A percentile compares a stretch with the other conserved stretches of the same genome.
Conservation (phyloP, 2,329 filamentous ascomycete genomes). For the Huntiella omanensis region DNA sequence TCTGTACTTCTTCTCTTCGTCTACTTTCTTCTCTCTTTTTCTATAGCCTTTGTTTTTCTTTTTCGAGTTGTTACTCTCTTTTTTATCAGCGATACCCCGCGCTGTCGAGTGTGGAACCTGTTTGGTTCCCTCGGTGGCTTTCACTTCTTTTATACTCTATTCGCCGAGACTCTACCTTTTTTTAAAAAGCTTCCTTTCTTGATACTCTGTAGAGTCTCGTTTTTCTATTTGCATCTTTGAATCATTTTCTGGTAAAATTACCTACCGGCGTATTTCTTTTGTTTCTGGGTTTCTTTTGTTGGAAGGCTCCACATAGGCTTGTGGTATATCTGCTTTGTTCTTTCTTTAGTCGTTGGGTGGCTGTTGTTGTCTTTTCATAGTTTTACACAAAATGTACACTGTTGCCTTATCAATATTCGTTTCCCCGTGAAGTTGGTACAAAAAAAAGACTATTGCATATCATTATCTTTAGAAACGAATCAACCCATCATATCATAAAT, state of each 20-base stretch:
- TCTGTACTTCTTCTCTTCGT: neutral
- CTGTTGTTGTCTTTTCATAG: too few species aligned
- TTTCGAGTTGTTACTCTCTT: slow-evolving; percentile 15
- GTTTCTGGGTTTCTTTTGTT: neutral
- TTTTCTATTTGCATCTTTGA: too few species aligned
- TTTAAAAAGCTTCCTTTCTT: neutral
- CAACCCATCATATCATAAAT: neutral
- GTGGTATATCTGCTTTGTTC: neutral
- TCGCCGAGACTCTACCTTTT: neutral
- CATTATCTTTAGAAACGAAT: slow-evolving; percentile 4
- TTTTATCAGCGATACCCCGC: slow-evolving; percentile 16
- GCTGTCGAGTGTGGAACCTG: neutral
- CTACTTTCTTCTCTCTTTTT: neutral
- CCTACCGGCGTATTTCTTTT: too few species aligned
- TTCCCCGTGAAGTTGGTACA: neutral
- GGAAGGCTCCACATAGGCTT: neutral
- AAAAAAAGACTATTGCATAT: slow-evolving; percentile 3
- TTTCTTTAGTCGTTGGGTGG: neutral
- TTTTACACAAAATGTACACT: too few species aligned
- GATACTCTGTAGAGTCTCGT: too few species aligned
- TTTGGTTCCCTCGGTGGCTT: slow-evolving; percentile 11
- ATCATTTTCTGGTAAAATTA: too few species aligned
- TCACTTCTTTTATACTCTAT: slow-evolving; percentile 12
- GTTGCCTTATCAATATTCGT: too few species aligned
- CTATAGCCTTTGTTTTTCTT: too few species aligned